phyloP scores from a whole-genome alignment of 2,329 filamentous ascomycete species.

The Cordyceps pruinosa region DNA sequence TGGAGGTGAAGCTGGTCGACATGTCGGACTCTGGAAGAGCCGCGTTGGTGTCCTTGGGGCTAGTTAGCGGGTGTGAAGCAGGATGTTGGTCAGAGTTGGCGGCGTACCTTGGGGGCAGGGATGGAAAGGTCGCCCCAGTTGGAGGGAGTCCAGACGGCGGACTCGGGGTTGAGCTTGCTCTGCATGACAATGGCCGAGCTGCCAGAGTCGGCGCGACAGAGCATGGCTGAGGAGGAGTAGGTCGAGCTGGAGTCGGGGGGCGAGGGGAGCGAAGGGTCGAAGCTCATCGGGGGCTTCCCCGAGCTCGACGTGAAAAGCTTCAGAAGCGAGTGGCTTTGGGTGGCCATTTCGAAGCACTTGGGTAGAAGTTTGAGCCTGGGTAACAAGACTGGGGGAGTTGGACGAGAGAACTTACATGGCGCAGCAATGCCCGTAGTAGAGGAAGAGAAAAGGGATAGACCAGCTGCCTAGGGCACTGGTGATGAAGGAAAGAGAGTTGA shows the following conservation, averaged over 20 bases:
- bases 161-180: slow-evolving; percentile 9
- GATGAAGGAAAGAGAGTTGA: not conserved
- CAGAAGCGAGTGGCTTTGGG: not conserved
- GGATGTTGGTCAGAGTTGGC: too few species aligned
- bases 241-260: not conserved
- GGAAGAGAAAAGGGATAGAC: not conserved
- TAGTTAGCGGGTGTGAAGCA: not conserved
- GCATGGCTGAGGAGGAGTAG: not conserved
- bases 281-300: not conserved
- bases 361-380: not conserved
- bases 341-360: not conserved
- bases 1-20: not conserved
- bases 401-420: not conserved
- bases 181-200: not conserved
- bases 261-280: not conserved
- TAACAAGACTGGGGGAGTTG: not conserved
- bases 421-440: not conserved
- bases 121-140: not conserved
- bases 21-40: not conserved
- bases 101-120: not conserved
- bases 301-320: not conserved
- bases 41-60: not conserved
- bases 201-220: not conserved
- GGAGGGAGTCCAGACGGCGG: slow-evolving; percentile 6
- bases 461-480: not conserved